Percentiles rank a stretch among this genome's conserved stretches.
Evolutionary conservation across 176 grass and related monocot species (phyloP).

Genomic region (maize (Zea mays)): Zm-B73-REFERENCE-NAM-5.0 NC_050096.1:51277001-51277500

Average conservation of each 20-base stretch:
- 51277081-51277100: neutral
- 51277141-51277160: conserved; percentile 91
- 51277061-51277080: conserved; percentile 16
- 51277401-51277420: conserved; percentile 44
- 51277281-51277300: conserved; percentile 76
- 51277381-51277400: conserved; percentile 92
- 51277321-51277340: conserved; percentile 37
- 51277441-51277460: conserved; percentile 57
- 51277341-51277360: conserved; percentile 46
- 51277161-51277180: conserved; percentile 85
- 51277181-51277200: conserved; percentile 70
- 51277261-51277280: conserved; percentile 90
- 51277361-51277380: conserved; percentile 56
- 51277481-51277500: conserved; percentile 70
- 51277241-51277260: conserved; percentile 91
- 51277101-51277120: neutral
- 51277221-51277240: conserved; percentile 93
- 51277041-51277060: conserved; percentile 24
- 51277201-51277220: conserved; percentile 93
- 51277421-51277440: conserved; percentile 63
- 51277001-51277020: conserved; percentile 77
- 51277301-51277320: conserved; percentile 54
- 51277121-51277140: conserved; percentile 37
- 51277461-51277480: conserved; percentile 68
- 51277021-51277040: neutral